Percentiles rank a stretch among this genome's conserved stretches.
These are phyloP conservation scores for Cyclotella distinguenda DNA, from an alignment of 108 stramenopile genomes.

Conservation along the genomic window DNA sequence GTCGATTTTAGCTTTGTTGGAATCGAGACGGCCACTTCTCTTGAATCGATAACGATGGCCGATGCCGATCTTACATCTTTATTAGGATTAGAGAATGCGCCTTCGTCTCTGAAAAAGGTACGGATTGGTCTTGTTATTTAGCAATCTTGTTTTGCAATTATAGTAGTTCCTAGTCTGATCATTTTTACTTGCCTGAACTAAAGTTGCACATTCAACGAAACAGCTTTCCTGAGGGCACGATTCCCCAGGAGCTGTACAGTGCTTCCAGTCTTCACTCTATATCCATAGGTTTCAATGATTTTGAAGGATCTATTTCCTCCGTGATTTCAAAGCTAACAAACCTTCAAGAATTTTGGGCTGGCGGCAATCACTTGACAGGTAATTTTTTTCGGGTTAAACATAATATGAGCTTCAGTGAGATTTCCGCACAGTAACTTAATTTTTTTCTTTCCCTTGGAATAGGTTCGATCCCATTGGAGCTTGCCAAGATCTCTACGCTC, in stretches of 20 bases:
- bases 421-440: not conserved
- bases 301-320: conserved; percentile 52
- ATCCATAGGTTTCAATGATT: conserved; percentile 53
- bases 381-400: not conserved
- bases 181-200: not conserved
- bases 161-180: not conserved
- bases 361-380: conserved; percentile 45
- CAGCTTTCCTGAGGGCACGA: conserved; percentile 45
- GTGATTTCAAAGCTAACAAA: conserved; percentile 54
- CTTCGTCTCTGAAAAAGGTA: conserved; percentile 36
- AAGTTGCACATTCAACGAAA: conserved; percentile 60
- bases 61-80: conserved; percentile 54
- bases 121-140: conserved; percentile 1
- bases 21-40: conserved; percentile 48
- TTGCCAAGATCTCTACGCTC: conserved; percentile 35
- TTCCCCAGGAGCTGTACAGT: conserved; percentile 66
- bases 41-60: conserved; percentile 60
- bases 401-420: not conserved
- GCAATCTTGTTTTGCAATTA: not conserved
- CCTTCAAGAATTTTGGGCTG: conserved; percentile 52
- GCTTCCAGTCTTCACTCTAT: conserved; percentile 45
- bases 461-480: conserved; percentile 56
- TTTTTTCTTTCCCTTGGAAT: not conserved
- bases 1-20: conserved; percentile 64
- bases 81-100: conserved; percentile 61